Evolutionary conservation across 2,329 filamentous ascomycete genomes (phyloP), one percentile per base, ranked within the genome.

Genomic region (Fusarium nanum): DNA sequence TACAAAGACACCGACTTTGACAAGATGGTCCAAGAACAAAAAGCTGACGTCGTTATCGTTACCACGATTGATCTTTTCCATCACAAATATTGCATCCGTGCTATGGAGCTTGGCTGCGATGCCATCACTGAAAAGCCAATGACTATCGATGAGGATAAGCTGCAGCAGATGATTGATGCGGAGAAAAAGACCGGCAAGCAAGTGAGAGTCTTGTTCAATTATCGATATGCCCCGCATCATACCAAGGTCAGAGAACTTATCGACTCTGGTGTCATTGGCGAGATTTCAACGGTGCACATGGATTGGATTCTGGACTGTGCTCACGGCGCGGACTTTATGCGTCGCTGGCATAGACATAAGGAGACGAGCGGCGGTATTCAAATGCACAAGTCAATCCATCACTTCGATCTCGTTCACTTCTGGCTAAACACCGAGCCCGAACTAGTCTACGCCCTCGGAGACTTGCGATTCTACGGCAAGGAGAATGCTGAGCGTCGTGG

Each of bases 61-160:
- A 89, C 87, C 1, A 89, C 88, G 0, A 88, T 90, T 67, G 88
- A 90, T 77, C 84, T 87, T 27, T 88, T 86, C 18, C 88, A 90
- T 76, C 82, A 89, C 70, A 81, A 80, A 28, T 90, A 90, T 77
- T 89, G 89, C 56, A 82, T 88, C 10, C 83, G 85, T 11, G 87
- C 88, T 0, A 80, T 90, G 69, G 86, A 89, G 61, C 78, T 88
- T 2, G 88, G 87, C 20, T 88, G 87, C 71, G 83, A 86, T 69
- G 87, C 88, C 1, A 81, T 90, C 25, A 89, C 86, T 0, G 88
- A 90, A 73, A 90, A 90, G 76, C 88, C 88, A 22, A 89, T 90
- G 88, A 90, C 88, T 4, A 87, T 89, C 68, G 87, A 89, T 71
- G 85, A 74, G 81, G 10, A 81, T 81, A 25, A 84, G 83, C 22